phyloP scores from a whole-genome alignment of 345 rosid species.

The Arabis alpina region DNA sequence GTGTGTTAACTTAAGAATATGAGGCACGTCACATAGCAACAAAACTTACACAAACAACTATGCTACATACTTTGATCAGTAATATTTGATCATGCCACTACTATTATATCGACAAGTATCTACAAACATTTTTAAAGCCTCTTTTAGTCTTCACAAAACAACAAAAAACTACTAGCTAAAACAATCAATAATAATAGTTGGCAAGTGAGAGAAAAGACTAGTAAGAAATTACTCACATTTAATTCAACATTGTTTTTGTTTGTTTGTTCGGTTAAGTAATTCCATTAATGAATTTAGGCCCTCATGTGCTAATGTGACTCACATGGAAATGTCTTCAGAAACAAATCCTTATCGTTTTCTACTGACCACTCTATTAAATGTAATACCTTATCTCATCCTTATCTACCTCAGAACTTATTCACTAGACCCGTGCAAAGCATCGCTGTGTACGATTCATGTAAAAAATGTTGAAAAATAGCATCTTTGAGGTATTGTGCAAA shows the following conservation, averaged over 20 bases:
- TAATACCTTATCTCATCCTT: constrained; percentile 23
- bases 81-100: neutral
- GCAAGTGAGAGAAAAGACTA: constrained; percentile 13
- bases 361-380: constrained; percentile 33
- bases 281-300: constrained; percentile 30
- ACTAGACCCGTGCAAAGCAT: constrained; percentile 32
- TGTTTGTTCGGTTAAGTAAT: neutral
- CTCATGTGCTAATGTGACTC: constrained; percentile 39
- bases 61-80: too few species aligned
- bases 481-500: constrained; percentile 11
- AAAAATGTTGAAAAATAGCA: constrained; percentile 29
- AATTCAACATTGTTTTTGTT: constrained; percentile 22
- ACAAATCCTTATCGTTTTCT: constrained; percentile 31
- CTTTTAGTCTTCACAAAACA: neutral
- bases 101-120: neutral
- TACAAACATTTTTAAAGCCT: neutral
- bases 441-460: constrained; percentile 33
- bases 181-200: constrained; percentile 18
- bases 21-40: too few species aligned
- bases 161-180: neutral
- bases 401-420: constrained; percentile 26
- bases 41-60: too few species aligned
- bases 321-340: constrained; percentile 43
- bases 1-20: too few species aligned
- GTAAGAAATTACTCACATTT: constrained; percentile 8